Evolutionary conservation across 169 alveolate species (phyloP).

Genomic region (Theileria annulata): DNA sequence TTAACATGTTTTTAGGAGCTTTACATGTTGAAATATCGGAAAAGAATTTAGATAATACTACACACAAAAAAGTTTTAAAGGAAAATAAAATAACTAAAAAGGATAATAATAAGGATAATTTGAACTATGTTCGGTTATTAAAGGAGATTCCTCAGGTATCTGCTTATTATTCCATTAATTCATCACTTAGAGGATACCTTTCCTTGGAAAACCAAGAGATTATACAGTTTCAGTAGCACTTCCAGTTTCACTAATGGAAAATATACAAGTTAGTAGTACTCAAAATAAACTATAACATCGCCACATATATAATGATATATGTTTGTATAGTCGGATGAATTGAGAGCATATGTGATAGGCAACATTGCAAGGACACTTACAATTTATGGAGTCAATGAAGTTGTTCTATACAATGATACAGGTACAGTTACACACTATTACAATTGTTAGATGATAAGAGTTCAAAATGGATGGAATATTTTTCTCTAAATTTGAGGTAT

Average conservation of each 20-base stretch:
- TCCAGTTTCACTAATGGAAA: slow-evolving; percentile 82
- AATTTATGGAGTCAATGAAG: slow-evolving; percentile 90
- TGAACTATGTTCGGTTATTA: slow-evolving; percentile 30
- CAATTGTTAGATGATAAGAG: slow-evolving; percentile 23
- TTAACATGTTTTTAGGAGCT: background rate
- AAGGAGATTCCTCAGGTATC: slow-evolving; percentile 63
- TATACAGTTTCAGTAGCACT: slow-evolving; percentile 80
- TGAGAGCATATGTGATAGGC: slow-evolving; percentile 87
- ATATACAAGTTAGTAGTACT: slow-evolving; percentile 65
- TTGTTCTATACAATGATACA: slow-evolving; percentile 87
- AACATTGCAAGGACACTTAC: slow-evolving; percentile 89
- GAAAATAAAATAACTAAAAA: background rate
- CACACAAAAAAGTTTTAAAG: background rate
- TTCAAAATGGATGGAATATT: slow-evolving; percentile 71
- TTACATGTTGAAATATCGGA: background rate
- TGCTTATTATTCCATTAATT: background rate
- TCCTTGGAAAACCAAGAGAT: slow-evolving; percentile 71
- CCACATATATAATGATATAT: background rate
- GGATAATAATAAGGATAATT: slow-evolving; percentile 2
- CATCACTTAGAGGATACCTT: slow-evolving; percentile 61
- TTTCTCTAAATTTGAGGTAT: slow-evolving; percentile 91
- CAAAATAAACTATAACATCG: background rate
- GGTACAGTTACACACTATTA: slow-evolving; percentile 44
- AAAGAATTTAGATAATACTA: background rate
- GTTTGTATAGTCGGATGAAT: slow-evolving; percentile 75